A percentile compares a stretch with the other conserved stretches of the same genome.
These are phyloP conservation scores for Lojkania enalia DNA, from an alignment of 2,329 filamentous ascomycete species.

Conservation along the genomic window DNA sequence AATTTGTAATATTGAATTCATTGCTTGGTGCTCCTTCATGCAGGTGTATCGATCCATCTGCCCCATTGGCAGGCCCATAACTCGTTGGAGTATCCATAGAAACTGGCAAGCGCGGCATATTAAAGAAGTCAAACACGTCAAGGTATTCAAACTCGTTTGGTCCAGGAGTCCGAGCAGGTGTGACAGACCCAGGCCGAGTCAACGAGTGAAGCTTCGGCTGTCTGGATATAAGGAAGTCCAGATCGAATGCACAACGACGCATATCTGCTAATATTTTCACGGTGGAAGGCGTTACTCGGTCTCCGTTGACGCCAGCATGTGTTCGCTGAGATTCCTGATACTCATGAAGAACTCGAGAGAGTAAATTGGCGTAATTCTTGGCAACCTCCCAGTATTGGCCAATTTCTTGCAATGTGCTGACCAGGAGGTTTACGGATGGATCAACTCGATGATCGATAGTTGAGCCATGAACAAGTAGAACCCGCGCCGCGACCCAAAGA, in stretches of 20 bases:
- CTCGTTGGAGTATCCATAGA: conserved; percentile 36
- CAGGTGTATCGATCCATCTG: conserved; percentile 31
- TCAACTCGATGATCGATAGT: conserved; percentile 84
- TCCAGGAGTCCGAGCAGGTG: conserved; percentile 69
- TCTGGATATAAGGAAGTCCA: conserved; percentile 85
- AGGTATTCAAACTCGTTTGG: conserved; percentile 86
- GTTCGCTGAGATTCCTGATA: conserved; percentile 75
- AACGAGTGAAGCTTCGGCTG: conserved; percentile 59
- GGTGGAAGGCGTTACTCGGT: conserved; percentile 76
- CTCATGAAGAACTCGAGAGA: conserved; percentile 84
- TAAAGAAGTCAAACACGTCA: conserved; percentile 94
- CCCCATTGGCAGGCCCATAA: conserved; percentile 28
- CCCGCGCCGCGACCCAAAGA: conserved; percentile 85
- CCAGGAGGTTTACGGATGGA: conserved; percentile 77
- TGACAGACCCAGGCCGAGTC: conserved; percentile 47
- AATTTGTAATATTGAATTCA: conserved; percentile 78
- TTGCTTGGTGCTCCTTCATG: conserved; percentile 48
- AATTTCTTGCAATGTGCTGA: conserved; percentile 79
- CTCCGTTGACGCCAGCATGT: conserved; percentile 60
- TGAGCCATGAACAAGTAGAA: conserved; percentile 86
- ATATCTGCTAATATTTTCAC: conserved; percentile 90
- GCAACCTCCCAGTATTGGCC: conserved; percentile 85
- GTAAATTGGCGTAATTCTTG: conserved; percentile 75
- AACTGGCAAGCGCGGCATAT: conserved; percentile 72
- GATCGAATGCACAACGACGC: conserved; percentile 85